These are phyloP conservation scores for Aegilops longissima DNA, from an alignment of 176 grass and related monocot species.

Conservation along the genomic window DNA sequence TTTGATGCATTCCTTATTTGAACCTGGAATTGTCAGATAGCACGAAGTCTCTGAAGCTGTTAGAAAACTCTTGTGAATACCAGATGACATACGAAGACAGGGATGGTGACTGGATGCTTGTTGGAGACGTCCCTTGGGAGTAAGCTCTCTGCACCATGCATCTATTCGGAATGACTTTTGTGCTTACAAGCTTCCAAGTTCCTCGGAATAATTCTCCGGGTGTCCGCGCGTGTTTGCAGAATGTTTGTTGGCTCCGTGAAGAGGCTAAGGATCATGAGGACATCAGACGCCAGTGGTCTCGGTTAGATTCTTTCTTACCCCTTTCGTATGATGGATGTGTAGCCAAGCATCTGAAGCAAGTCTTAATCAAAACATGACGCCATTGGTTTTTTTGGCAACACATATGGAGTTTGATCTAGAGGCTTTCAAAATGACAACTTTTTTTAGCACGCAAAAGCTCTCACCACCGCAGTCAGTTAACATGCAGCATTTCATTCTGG, in stretches of 20 bases:
- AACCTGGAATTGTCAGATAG: constrained; percentile 33
- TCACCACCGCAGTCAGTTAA: not conserved
- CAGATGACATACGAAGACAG: constrained; percentile 87
- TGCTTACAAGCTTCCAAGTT: not conserved
- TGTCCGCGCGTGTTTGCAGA: constrained; percentile 30
- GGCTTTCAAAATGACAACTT: not conserved
- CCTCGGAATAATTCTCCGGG: not conserved
- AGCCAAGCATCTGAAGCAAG: too few species aligned
- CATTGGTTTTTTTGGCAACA: too few species aligned
- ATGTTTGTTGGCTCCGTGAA: constrained; percentile 71
- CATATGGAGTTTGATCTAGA: not conserved
- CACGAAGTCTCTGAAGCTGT: constrained; percentile 42
- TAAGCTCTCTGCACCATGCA: constrained; percentile 19
- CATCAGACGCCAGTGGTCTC: constrained; percentile 49
- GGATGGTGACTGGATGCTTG: constrained; percentile 95
- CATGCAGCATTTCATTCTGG: not conserved
- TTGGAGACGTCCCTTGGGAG: constrained; percentile 95
- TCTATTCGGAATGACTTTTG: not conserved
- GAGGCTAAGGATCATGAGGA: constrained; percentile 79
- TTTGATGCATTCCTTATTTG: not conserved
- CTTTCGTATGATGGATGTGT: too few species aligned
- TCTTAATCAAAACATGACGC: too few species aligned
- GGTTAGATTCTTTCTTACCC: constrained; percentile 34
- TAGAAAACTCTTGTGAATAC: constrained; percentile 60
- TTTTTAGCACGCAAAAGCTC: not conserved